Base-by-base conservation (phyloP, 2,329 filamentous ascomycete species). In the Exophiala aquamarina region DNA sequence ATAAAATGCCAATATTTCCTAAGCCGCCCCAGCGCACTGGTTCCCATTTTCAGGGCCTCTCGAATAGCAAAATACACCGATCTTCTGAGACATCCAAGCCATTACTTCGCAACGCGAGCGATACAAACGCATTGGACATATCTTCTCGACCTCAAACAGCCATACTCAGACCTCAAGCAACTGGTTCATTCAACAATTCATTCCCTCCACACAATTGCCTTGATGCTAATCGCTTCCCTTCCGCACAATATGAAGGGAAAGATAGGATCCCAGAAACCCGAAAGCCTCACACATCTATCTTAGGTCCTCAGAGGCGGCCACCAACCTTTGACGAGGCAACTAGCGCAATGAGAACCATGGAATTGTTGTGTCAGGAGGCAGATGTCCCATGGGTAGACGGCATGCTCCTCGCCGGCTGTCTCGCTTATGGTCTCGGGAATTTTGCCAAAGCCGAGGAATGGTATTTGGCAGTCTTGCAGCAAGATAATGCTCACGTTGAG, bases 371-470 rank as follows among this genome's bases (percentile, higher is more conserved):
- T 63, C 82, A 87, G 59, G 85, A 92, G 64, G 89, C 85, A 60
- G 78, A 77, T 8, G 93, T 89, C 87, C 80, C 83, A 59, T 98
- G 93, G 93, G 79, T 90, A 43, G 92, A 97, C 63, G 93, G 93
- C 2, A 91, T 97, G 74, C 74, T 97, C 31, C 74, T 97, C 5
- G 89, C 87, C 31, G 93, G 93, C 2, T 97, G 93, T 69, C 74
- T 98, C 48, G 86, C 92, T 40, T 97, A 97, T 70, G 91, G 88
- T 6, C 71, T 97, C 11, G 89, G 89, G 52, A 83, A 89, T 62
- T 95, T 93, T 63, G 79, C 87, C 52, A 85, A 89, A 61, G 74
- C 75, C 20, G 66, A 73, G 61, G 64, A 71, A 41, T 77, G 75
- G 73, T 77, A 77, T 61, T 68, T 66, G 3, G 68, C 70, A 58